A percentile compares a stretch with the other conserved stretches of the same genome.
Evolutionary conservation across 352 stramenopile species (phyloP).

Genomic region (Pythium phragmitis): DNA sequence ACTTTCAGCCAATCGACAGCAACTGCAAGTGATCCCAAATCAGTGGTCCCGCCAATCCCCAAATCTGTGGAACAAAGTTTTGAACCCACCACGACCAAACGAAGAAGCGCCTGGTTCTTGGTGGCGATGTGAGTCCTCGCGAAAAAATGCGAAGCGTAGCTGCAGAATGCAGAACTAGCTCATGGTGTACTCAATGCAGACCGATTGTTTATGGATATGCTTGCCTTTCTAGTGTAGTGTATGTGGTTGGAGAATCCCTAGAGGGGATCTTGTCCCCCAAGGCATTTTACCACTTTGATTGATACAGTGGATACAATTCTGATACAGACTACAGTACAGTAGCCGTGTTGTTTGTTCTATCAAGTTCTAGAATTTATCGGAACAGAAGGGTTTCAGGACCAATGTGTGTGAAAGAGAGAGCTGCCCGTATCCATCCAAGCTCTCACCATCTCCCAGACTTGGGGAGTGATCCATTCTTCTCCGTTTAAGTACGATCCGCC

Average conservation of each 20-base stretch:
- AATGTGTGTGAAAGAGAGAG: neutral
- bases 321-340: neutral
- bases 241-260: too few species aligned
- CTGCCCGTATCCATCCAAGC: constrained; percentile 37
- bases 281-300: too few species aligned
- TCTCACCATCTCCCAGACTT: constrained; percentile 18
- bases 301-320: too few species aligned
- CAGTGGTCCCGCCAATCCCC: constrained; percentile 2
- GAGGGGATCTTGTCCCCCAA: too few species aligned
- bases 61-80: constrained; percentile 9
- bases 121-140: too few species aligned
- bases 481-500: constrained; percentile 50
- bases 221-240: too few species aligned
- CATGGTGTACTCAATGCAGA: too few species aligned
- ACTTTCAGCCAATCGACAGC: constrained; percentile 15
- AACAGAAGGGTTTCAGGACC: constrained; percentile 12
- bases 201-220: too few species aligned
- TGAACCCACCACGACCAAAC: constrained; percentile 11
- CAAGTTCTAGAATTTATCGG: constrained; percentile 29
- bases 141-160: too few species aligned
- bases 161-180: too few species aligned
- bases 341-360: constrained; percentile 11
- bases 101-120: neutral
- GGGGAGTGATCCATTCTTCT: constrained; percentile 30
- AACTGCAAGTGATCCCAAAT: constrained; percentile 19